phyloP scores from a whole-genome alignment of 306 rosid species.

The Vicia sativa region DNA sequence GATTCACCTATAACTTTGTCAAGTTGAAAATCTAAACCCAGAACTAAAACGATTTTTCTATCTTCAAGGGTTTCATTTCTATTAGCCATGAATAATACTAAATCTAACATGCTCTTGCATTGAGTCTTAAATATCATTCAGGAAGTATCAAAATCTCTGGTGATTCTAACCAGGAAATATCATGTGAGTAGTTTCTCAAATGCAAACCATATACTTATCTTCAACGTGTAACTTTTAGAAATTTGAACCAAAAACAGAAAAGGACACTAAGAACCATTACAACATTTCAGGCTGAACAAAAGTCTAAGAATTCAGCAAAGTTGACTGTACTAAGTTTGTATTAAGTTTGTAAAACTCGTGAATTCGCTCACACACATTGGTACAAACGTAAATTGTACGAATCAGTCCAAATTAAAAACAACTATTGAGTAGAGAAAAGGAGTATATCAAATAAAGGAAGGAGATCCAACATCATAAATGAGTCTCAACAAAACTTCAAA shows the following conservation, averaged over 20 bases:
- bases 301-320: background rate
- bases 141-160: background rate
- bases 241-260: conserved; percentile 3
- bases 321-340: background rate
- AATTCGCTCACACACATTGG: too few relatives aligned
- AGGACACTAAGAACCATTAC: background rate
- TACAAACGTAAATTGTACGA: too few relatives aligned
- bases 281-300: background rate
- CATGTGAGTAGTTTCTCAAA: background rate
- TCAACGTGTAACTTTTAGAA: background rate
- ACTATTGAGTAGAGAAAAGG: too few relatives aligned
- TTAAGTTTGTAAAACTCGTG: too few relatives aligned
- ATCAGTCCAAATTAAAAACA: too few relatives aligned
- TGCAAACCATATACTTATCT: background rate
- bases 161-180: conserved; percentile 3
- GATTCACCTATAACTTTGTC: background rate
- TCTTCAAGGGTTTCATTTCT: conserved; percentile 14
- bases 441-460: too few relatives aligned
- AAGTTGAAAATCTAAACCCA: background rate
- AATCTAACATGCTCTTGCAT: conserved; percentile 18
- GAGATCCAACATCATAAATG: too few relatives aligned
- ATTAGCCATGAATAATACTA: conserved; percentile 4
- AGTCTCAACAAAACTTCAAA: too few relatives aligned
- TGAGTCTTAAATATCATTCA: conserved; percentile 2
- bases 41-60: background rate